Percentiles rank a stretch among this genome's conserved stretches.
Evolutionary conservation across 495 filamentous ascomycete species (phyloP).

Genomic region (Penicillium cosmopolitanum): DNA sequence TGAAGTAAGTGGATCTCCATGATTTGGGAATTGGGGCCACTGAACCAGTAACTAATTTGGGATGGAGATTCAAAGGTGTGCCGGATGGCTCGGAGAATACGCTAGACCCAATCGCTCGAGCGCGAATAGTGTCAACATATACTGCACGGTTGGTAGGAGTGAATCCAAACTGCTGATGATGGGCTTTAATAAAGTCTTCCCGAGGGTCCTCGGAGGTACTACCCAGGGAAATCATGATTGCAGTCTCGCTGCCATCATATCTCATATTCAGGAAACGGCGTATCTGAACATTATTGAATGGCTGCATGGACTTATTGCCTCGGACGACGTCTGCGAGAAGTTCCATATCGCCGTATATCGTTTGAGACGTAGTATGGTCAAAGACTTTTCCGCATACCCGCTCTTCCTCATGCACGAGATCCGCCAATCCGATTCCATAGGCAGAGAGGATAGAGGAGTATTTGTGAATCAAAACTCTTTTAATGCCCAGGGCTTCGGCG

Average conservation of each 20-base stretch:
- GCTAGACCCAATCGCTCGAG: conserved; percentile 66
- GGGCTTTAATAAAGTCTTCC: conserved; percentile 78
- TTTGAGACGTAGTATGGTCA: conserved; percentile 10
- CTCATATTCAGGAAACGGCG: conserved; percentile 46
- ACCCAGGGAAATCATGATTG: conserved; percentile 48
- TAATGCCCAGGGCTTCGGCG: conserved; percentile 81
- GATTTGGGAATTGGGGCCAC: conserved; percentile 47
- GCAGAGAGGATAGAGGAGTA: conserved; percentile 93
- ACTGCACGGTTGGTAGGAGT: conserved; percentile 63
- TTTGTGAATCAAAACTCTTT: conserved; percentile 80
- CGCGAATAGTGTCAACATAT: conserved; percentile 76
- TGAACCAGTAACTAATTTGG: conserved; percentile 4
- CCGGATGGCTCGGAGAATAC: neutral
- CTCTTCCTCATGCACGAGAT: conserved; percentile 78
- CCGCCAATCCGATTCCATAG: conserved; percentile 91
- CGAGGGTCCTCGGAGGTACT: conserved; percentile 60
- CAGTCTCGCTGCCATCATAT: conserved; percentile 50
- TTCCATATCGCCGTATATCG: conserved; percentile 64
- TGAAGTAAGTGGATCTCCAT: conserved; percentile 19
- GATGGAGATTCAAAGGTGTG: neutral
- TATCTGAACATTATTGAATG: conserved; percentile 27
- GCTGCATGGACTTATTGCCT: conserved; percentile 11
- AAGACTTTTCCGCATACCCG: conserved; percentile 68
- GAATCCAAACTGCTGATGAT: conserved; percentile 92
- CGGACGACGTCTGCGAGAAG: neutral